Evolutionary conservation across 441 rosid species (phyloP).

Genomic region (Arabidopsis lyrata): DNA sequence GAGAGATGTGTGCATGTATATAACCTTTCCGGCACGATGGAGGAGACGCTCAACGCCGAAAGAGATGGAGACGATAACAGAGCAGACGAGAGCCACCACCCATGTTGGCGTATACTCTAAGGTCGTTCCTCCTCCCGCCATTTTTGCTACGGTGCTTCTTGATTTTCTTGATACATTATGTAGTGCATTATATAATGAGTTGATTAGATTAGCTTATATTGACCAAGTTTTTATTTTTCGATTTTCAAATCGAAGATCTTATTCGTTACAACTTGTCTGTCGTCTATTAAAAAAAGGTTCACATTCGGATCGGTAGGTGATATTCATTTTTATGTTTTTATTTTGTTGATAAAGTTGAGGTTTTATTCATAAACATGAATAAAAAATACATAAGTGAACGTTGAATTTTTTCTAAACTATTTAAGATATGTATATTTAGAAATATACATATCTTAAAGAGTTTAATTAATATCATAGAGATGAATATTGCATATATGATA

Average conservation of each 20-base stretch:
- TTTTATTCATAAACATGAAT: not conserved
- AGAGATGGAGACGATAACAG: constrained; percentile 64
- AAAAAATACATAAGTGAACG: no score
- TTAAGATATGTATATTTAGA: no score
- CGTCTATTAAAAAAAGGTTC: not conserved
- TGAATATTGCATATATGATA: not conserved
- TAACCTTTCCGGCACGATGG: constrained; percentile 73
- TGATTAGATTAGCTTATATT: not conserved
- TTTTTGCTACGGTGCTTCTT: constrained; percentile 24
- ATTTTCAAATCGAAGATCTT: not conserved
- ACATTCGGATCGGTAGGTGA: constrained; percentile 7
- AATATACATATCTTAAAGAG: no score
- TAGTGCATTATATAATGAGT: constrained; percentile 5
- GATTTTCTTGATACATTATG: constrained; percentile 20
- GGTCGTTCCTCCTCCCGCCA: constrained; percentile 60
- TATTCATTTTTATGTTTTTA: not conserved
- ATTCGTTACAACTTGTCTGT: constrained; percentile 30
- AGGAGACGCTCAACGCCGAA: constrained; percentile 62
- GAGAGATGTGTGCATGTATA: not conserved
- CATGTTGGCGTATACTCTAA: constrained; percentile 78
- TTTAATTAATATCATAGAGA: not conserved
- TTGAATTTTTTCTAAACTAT: no score
- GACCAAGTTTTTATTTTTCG: not conserved
- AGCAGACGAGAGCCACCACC: constrained; percentile 83
- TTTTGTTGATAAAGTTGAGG: not conserved